Evolutionary conservation across 2,329 filamentous ascomycete species (phyloP), one percentile per base, ranked within the genome.

Genomic region (Aureobasidium sp.): DNA sequence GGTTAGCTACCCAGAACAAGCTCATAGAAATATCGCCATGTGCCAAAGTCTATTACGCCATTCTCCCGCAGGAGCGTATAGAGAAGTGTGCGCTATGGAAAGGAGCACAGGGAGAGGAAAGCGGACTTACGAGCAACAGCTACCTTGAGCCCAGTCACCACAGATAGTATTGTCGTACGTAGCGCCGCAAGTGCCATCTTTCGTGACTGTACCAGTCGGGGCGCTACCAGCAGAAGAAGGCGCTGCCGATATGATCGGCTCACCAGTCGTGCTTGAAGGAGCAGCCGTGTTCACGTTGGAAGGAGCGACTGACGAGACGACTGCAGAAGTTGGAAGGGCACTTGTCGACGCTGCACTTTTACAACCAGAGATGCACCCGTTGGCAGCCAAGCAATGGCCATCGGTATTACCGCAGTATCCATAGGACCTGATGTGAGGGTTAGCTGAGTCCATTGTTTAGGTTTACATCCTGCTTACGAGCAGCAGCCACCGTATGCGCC

Each of bases 171-270:
- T 74, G 15, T 73, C 75, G 65, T 83, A 80, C 9, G 67, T 74
- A 20, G 76, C 74, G 64, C 82, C 82, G 66, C 82, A 85, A 62
- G 75, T 77, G 39, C 82, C 82, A 70, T 85, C 79, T 2, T 74
- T 80, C 15, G 81, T 83, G 14, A 69, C 68, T 15, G 67, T 61
- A 29, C 70, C 74, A 44, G 68, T 73, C 1, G 71, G 52, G 48
- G 64, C 60, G 22, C 60, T 62, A 11, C 70, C 67, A 44, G 71
- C 69, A 17, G 67, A 68, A 8, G 66, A 67, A 22, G 70, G 63
- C 17, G 68, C 65, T 29, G 67, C 63, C 27, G 66, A 70, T 39
- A 71, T 65, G 34, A 69, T 65, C 8, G 69, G 71, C 64, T 69
- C 69, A 37, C 56, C 64, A 62, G 63, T 57, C 2, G 64, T 52